Conservation (phyloP, 148 eudicot species). For the Fagopyrum esculentum region DNA sequence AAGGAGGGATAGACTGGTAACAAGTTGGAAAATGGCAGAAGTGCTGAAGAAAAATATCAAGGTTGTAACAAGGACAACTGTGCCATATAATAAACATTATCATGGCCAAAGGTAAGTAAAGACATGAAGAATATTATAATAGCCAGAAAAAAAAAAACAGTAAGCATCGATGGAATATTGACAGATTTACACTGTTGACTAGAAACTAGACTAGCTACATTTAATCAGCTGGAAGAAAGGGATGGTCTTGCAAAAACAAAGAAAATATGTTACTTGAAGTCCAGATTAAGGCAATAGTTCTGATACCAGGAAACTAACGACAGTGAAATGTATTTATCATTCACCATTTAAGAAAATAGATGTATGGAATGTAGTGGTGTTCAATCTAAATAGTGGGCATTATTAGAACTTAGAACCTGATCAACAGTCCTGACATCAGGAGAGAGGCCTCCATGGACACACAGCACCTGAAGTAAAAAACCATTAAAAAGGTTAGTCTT, state of each 20-base stretch:
- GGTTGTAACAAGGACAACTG: neutral
- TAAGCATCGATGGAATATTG: neutral
- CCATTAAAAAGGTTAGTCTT: neutral
- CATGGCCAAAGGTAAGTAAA: neutral
- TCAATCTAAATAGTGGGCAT: neutral
- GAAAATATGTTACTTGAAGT: neutral
- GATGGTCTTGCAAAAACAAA: neutral
- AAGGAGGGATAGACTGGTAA: too few relatives aligned
- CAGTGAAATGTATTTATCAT: neutral
- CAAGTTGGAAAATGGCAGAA: too few relatives aligned
- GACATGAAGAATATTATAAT: neutral
- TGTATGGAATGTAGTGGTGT: neutral
- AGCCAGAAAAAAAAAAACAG: neutral
- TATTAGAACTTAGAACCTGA: constrained; percentile 46
- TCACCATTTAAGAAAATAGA: neutral
- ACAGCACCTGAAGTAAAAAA: constrained; percentile 59
- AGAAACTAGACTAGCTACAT: neutral
- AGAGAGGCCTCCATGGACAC: constrained; percentile 99
- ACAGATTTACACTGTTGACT: neutral
- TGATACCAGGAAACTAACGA: neutral
- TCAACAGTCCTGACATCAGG: constrained; percentile 94
- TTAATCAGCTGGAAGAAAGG: neutral
- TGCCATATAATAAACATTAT: neutral
- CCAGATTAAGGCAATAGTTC: neutral
- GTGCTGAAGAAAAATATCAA: too few relatives aligned